Conservation (phyloP, 768 basidiomycete species). For the Jaapia argillacea region DNA sequence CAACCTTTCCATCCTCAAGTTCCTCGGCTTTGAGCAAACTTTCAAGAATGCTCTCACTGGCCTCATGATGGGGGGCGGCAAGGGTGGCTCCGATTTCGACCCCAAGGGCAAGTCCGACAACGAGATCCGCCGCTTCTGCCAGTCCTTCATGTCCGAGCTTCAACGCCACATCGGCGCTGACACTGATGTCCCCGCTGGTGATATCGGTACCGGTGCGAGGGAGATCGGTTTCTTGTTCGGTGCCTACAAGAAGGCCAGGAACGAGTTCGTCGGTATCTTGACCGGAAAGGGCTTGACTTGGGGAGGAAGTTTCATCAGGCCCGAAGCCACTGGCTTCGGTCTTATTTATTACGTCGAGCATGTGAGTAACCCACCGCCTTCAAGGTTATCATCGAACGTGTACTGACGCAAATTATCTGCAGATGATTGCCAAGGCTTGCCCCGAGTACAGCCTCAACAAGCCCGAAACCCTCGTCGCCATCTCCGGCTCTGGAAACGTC, state of each 20-base stretch:
- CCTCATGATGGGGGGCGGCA: constrained; percentile 69
- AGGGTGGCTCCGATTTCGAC: constrained; percentile 75
- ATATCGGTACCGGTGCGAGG: constrained; percentile 68
- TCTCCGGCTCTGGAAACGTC: constrained; percentile 67
- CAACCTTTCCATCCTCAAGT: constrained; percentile 77
- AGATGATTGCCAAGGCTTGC: constrained; percentile 49
- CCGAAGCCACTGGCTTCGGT: constrained; percentile 67
- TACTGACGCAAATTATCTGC: no score
- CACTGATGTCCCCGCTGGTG: constrained; percentile 68
- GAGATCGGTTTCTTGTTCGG: constrained; percentile 74
- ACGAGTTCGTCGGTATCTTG: constrained; percentile 62
- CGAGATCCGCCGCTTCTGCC: constrained; percentile 66
- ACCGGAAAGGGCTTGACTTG: constrained; percentile 63
- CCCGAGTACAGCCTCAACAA: constrained; percentile 43
- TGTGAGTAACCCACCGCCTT: constrained; percentile 36
- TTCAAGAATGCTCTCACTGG: constrained; percentile 79
- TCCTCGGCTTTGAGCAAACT: constrained; percentile 75
- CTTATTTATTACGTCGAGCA: constrained; percentile 70
- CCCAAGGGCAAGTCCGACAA: constrained; percentile 72
- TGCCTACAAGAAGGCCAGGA: constrained; percentile 64
- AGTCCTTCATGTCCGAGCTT: constrained; percentile 67
- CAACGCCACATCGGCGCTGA: constrained; percentile 62
- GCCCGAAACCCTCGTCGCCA: constrained; percentile 38
- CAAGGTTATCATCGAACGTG: no score
- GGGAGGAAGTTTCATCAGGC: constrained; percentile 67